Evolutionary conservation across 352 stramenopile genomes (phyloP).

Genomic region (Blastocystis sp.): DNA sequence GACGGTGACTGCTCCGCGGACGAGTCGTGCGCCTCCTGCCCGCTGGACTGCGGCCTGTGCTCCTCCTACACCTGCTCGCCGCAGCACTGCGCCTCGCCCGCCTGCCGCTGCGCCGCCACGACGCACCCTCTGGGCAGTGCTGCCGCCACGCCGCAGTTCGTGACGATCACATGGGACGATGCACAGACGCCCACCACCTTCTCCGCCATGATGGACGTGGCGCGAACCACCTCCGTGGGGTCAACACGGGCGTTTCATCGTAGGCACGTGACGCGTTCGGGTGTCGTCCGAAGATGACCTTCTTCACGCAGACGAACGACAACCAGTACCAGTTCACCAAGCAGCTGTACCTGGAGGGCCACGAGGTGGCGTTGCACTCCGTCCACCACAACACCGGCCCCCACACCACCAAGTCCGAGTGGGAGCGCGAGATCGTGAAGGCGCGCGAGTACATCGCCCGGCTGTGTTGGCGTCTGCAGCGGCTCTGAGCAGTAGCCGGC

Average conservation of each 20-base stretch:
- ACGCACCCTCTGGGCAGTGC: neutral
- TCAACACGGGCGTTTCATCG: neutral
- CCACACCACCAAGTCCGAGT: neutral
- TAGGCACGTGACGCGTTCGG: conserved; percentile 36
- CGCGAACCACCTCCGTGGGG: conserved; percentile 2
- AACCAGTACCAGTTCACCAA: conserved; percentile 66
- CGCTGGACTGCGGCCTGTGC: conserved; percentile 46
- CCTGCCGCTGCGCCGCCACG: conserved; percentile 29
- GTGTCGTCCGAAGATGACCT: conserved; percentile 56
- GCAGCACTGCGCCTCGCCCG: neutral
- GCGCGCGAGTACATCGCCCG: conserved; percentile 36
- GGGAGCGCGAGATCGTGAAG: conserved; percentile 61
- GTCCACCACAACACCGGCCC: neutral
- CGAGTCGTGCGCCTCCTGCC: conserved; percentile 13
- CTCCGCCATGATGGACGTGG: conserved; percentile 15
- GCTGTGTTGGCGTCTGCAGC: neutral
- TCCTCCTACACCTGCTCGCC: conserved; percentile 32
- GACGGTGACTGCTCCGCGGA: neutral
- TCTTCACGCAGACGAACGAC: conserved; percentile 65
- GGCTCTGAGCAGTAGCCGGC: neutral
- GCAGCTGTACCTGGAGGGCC: conserved; percentile 57
- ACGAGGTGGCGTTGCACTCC: conserved; percentile 45
- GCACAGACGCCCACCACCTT: conserved; percentile 58
- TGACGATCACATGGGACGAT: conserved; percentile 57
- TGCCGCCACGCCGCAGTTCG: conserved; percentile 24